Evolutionary conservation across 208 protist genomes (phyloP).

Genomic region (Phytomonas sp.): DNA sequence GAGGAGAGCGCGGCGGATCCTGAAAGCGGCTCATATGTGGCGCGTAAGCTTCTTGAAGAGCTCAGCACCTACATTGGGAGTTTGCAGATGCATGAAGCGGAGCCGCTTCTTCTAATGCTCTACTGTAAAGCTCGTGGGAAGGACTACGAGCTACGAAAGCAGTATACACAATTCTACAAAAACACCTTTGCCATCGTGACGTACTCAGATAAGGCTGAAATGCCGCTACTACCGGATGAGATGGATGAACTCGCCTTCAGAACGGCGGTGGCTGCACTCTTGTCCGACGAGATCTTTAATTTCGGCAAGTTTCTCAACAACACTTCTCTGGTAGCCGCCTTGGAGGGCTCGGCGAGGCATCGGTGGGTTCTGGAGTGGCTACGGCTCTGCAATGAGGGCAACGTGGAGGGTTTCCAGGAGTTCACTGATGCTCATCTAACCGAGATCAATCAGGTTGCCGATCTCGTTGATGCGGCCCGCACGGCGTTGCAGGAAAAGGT

Average conservation of each 20-base stretch:
- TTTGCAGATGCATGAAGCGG: conserved; percentile 82
- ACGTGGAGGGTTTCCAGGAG: conserved; percentile 57
- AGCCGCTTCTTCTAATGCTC: conserved; percentile 66
- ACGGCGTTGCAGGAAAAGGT: conserved; percentile 50
- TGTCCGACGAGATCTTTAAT: conserved; percentile 83
- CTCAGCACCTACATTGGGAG: conserved; percentile 52
- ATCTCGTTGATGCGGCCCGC: conserved; percentile 19
- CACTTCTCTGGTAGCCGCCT: conserved; percentile 25
- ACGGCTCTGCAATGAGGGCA: conserved; percentile 70
- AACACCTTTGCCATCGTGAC: conserved; percentile 79
- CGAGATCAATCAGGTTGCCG: conserved; percentile 8
- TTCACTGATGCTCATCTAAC: conserved; percentile 36
- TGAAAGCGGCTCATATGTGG: conserved; percentile 42
- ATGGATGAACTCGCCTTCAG: conserved; percentile 55
- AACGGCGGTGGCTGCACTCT: conserved; percentile 63
- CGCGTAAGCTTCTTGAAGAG: conserved; percentile 65
- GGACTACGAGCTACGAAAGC: conserved; percentile 75
- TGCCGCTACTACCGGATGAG: conserved; percentile 56
- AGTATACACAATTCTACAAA: conserved; percentile 78
- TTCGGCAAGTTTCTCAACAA: conserved; percentile 83
- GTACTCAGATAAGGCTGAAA: conserved; percentile 66
- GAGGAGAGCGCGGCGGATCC: conserved; percentile 25
- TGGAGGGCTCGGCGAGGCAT: conserved; percentile 25
- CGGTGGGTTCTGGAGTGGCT: conserved; percentile 70
- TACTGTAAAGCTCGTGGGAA: conserved; percentile 66